Evolutionary conservation across 805 yeast genomes (phyloP), one percentile per base, ranked within the genome.

Genomic region (Saccharomycopsis malanga): DNA sequence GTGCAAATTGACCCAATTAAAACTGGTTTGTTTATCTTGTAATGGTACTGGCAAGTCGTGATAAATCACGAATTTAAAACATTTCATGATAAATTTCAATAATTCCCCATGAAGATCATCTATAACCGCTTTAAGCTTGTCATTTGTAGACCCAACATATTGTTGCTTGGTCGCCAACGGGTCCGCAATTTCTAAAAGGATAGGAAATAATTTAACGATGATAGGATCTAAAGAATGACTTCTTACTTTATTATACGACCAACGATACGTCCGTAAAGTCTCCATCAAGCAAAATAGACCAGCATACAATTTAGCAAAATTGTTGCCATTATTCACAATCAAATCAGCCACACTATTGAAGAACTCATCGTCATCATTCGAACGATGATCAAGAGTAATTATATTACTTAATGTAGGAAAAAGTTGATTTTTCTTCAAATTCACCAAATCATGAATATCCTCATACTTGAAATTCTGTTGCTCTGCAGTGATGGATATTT

Each of bases 1-100:
- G 56, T 87, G 91, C 53, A 93, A 74, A 45, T 78, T 76, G 2
- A 86, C 82, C 94, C 97, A 89, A 17, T 75, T 68, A 34, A 72
- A 61, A 58, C 80, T 61, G 47, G 66, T 53, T 50, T 80, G 75
- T 48, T 68, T 57, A 39, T 69, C 65, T 69, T 87, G 81, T 59
- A 82, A 65, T 18, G 76, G 73, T 2, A 64, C 69, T 2, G 97
- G 94, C 45, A 89, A 64, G 57, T 85, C 89, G 52, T 73, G 74
- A 59, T 73, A 79, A 3, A 91, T 80, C 36, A 80, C 80, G 60
- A 81, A 84, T 61, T 89, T 89, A 70, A 79, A 86, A 49, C 76
- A 71, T 59, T 91, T 91, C 47, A 89, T 64, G 18, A 86, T 71
- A 53, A 82, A 69, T 55, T 83, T 83, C 39, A 87, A 66, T 70